Base-by-base conservation (phyloP, 1,284 basidiomycete species). In the Apiotrichum akiyoshidainum region DNA sequence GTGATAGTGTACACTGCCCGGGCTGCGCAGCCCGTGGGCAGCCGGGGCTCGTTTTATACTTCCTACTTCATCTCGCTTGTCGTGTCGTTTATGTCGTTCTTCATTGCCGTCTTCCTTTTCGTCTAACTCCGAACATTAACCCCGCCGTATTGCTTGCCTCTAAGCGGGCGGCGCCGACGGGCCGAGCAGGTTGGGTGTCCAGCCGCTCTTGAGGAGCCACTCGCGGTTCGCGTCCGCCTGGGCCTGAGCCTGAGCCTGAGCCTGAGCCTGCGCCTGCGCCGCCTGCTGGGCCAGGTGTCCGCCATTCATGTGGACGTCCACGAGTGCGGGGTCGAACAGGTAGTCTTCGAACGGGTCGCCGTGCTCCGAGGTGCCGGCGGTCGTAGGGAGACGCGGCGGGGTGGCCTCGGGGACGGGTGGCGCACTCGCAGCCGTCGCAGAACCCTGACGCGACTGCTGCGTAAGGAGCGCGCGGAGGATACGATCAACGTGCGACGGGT, bases 391-490 rank as follows among this genome's bases (percentile, higher is more conserved):
- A 7, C 26, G 26, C 1, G 12, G 13, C 33, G 40, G 34, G 16
- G 19, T 44, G 14, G 49, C 9, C 16, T 34, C 8, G 21, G n/a
- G n/a, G n/a, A n/a, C n/a, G n/a, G n/a, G n/a, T n/a, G n/a, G 35
- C 35, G 44, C 34, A 11, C 40, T n/a, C n/a, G 37, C 14, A 8
- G 19, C 46, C 11, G 48, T 6, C 2, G 21, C 55, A 16, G 37
- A 26, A 14, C 14, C 50, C 37, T 52, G 51, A 14, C 54, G 50
- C 17, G 56, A 45, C 49, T 68, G 66, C 44, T 73, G 72, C 19
- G 66, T 61, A 54, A 70, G 60, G 55, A 76, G 61, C 8, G 73
- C 73, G 34, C 65, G 60, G 52, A 76, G 63, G 49, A 76, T 76
- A 35, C 69, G 69, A 44, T 69, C 66, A 9, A 75, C 62, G 44